Percentiles rank a stretch among this genome's conserved stretches.
These are phyloP conservation scores for Nevesoporus exiguus DNA, from an alignment of 768 basidiomycete species.

Conservation along the genomic window DNA sequence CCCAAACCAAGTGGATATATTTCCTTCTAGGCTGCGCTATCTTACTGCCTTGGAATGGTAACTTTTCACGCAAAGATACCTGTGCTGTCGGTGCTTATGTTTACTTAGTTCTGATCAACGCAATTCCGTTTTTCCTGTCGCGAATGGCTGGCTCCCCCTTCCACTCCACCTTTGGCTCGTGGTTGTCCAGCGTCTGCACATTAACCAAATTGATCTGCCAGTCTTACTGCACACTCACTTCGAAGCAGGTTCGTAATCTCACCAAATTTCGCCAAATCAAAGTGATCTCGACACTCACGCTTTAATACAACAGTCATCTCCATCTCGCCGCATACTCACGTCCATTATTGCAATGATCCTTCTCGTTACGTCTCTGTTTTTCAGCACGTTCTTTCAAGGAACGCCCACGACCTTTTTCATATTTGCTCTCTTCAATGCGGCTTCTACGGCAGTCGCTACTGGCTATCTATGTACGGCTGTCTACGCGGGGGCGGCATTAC, in stretches of 20 bases:
- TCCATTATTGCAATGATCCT: neutral
- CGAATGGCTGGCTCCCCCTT: neutral
- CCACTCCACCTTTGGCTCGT: neutral
- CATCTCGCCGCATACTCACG: neutral
- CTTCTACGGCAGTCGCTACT: neutral
- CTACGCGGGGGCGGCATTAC: neutral
- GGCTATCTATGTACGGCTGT: neutral
- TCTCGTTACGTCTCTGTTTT: neutral
- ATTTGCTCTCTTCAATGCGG: neutral
- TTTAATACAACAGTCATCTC: neutral
- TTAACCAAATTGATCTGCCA: neutral
- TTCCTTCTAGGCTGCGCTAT: neutral
- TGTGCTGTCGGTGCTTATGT: neutral
- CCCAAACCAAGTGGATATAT: neutral
- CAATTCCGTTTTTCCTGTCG: slow-evolving; percentile 2
- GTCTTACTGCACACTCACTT: slow-evolving; percentile 1
- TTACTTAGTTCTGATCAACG: neutral
- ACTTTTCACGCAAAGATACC: neutral
- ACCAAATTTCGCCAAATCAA: neutral
- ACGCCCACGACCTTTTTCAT: neutral
- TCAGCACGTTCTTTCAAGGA: neutral
- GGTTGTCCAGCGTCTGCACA: neutral
- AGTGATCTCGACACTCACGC: neutral
- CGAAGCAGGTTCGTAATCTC: slow-evolving; percentile 5
- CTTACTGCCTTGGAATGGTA: neutral